phyloP scores from a whole-genome alignment of 345 rosid species.

The Sapria himalayana region DNA sequence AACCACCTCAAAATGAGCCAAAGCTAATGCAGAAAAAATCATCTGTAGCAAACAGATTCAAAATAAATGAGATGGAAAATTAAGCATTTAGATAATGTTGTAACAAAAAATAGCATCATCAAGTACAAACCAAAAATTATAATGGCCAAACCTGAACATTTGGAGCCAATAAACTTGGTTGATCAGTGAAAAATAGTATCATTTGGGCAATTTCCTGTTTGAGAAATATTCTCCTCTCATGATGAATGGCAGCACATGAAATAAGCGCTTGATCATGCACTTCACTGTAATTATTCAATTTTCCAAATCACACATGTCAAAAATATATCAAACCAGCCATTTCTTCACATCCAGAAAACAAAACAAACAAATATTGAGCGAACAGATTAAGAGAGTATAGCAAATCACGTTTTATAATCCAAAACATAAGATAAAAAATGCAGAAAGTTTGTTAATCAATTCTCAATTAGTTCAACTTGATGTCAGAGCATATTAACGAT shows the following conservation, averaged over 20 bases:
- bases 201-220: slow-evolving; percentile 97
- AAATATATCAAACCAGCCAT: no score
- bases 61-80: neutral
- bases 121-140: neutral
- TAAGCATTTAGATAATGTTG: neutral
- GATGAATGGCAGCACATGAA: slow-evolving; percentile 62
- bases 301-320: slow-evolving; percentile 8
- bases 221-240: slow-evolving; percentile 76
- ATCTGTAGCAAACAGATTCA: slow-evolving; percentile 30
- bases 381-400: no score
- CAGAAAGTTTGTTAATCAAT: no score
- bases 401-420: no score
- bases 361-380: no score
- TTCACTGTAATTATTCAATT: slow-evolving; percentile 43
- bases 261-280: slow-evolving; percentile 84
- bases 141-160: slow-evolving; percentile 57
- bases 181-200: slow-evolving; percentile 95
- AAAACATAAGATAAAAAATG: no score
- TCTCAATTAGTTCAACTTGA: no score
- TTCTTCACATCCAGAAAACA: no score
- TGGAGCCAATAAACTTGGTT: slow-evolving; percentile 96
- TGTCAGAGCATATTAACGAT: no score
- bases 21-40: slow-evolving; percentile 91
- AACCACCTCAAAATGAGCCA: slow-evolving; percentile 87
- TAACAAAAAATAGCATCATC: slow-evolving; percentile 5